Conservation (phyloP, 805 yeast species). For the Candida orba region DNA sequence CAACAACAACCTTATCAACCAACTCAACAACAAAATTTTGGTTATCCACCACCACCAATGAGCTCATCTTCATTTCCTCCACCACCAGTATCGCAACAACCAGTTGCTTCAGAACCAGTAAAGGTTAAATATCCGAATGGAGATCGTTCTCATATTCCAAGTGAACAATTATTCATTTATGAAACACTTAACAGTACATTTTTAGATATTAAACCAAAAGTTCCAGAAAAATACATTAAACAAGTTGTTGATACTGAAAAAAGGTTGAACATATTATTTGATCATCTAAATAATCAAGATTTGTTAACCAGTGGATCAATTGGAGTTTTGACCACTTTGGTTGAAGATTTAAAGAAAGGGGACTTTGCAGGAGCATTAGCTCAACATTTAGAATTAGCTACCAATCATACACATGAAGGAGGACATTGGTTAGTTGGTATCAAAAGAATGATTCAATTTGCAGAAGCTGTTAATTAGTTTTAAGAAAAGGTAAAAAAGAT, state of each 20-base stretch:
- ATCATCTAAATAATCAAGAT: slow-evolving; percentile 69
- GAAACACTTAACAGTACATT: slow-evolving; percentile 48
- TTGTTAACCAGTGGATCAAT: slow-evolving; percentile 52
- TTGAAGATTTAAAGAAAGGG: slow-evolving; percentile 40
- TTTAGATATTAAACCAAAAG: slow-evolving; percentile 56
- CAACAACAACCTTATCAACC: slow-evolving; percentile 2
- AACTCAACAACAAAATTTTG: slow-evolving; percentile 5
- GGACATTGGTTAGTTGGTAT: slow-evolving; percentile 94
- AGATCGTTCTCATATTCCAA: slow-evolving; percentile 63
- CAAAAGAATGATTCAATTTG: slow-evolving; percentile 77
- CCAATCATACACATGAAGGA: slow-evolving; percentile 60
- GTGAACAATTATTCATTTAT: slow-evolving; percentile 48
- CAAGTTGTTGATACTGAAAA: slow-evolving; percentile 79
- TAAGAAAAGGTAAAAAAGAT: not conserved
- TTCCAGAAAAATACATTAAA: slow-evolving; percentile 66
- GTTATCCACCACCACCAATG: slow-evolving; percentile 18
- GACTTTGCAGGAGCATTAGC: slow-evolving; percentile 56
- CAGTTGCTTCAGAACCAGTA: slow-evolving; percentile 8
- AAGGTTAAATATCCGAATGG: slow-evolving; percentile 45
- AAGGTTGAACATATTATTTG: slow-evolving; percentile 69
- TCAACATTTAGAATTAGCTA: slow-evolving; percentile 50
- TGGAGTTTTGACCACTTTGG: slow-evolving; percentile 42
- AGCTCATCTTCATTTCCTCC: slow-evolving; percentile 31
- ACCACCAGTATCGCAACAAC: slow-evolving; percentile 9
- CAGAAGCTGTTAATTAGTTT: slow-evolving; percentile 26